Conservation (phyloP, 2,329 filamentous ascomycete genomes). For the Diatrype stigma region DNA sequence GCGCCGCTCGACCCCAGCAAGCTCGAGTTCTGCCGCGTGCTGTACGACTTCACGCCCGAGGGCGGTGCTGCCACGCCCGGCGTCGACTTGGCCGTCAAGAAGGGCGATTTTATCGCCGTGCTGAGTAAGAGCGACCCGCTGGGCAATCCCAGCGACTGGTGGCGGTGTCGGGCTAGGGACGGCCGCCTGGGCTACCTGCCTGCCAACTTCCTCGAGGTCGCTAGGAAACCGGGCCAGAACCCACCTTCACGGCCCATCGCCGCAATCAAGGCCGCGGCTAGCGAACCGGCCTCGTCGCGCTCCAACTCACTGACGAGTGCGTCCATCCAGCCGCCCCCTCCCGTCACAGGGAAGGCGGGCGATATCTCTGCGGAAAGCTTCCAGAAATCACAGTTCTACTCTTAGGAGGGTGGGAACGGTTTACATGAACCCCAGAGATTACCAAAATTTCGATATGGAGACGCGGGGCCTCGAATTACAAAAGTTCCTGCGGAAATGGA, state of each 20-base stretch:
- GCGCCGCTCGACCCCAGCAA: constrained; percentile 76
- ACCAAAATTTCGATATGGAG: too few relatives aligned
- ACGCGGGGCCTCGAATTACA: too few relatives aligned
- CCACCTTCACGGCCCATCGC: too few relatives aligned
- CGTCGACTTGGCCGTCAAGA: constrained; percentile 86
- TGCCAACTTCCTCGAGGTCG: constrained; percentile 80
- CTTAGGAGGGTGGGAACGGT: constrained; percentile 35
- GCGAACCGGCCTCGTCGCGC: constrained; percentile 38
- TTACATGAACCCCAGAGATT: too few relatives aligned
- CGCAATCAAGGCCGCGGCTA: constrained; percentile 46
- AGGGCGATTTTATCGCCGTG: constrained; percentile 92
- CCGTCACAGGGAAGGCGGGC: constrained; percentile 44
- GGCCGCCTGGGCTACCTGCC: constrained; percentile 90
- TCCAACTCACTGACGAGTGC: constrained; percentile 48
- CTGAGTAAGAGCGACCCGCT: constrained; percentile 88
- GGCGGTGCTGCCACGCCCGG: constrained; percentile 57
- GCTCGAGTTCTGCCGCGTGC: constrained; percentile 90
- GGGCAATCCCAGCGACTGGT: constrained; percentile 93
- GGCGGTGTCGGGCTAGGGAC: constrained; percentile 87
- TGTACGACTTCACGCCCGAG: constrained; percentile 92
- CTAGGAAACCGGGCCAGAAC: constrained; percentile 51
- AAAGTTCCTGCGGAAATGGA: too few relatives aligned
- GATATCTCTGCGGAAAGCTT: constrained; percentile 52
- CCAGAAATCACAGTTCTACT: constrained; percentile 57
- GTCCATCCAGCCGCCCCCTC: constrained; percentile 24